Percentiles rank a stretch among this genome's conserved stretches.
Conservation (phyloP, 768 basidiomycete genomes). For the Collybia sordida region DNA sequence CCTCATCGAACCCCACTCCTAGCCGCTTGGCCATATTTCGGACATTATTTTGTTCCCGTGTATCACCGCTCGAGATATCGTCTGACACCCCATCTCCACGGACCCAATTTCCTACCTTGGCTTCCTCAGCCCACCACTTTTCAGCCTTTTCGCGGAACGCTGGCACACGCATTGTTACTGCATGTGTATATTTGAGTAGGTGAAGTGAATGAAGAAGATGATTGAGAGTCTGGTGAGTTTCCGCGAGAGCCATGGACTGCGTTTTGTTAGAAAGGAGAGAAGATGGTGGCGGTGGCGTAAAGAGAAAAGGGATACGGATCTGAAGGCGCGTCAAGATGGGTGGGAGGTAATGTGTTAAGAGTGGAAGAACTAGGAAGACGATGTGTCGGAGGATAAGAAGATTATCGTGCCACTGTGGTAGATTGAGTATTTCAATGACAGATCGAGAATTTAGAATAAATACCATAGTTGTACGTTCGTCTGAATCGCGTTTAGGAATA, state of each 20-base stretch:
- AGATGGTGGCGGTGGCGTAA: constrained; percentile 24
- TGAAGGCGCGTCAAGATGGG: constrained; percentile 9
- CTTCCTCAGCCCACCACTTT: constrained; percentile 60
- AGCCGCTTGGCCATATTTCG: constrained; percentile 43
- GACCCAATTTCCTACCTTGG: constrained; percentile 49
- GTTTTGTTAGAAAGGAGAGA: constrained; percentile 24
- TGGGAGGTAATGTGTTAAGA: constrained; percentile 44
- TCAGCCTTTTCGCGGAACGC: constrained; percentile 43
- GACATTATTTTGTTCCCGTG: constrained; percentile 30
- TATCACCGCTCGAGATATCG: constrained; percentile 26
- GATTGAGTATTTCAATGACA: not conserved
- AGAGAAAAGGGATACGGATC: constrained; percentile 28
- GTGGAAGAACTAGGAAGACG: constrained; percentile 59
- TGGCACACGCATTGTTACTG: constrained; percentile 55
- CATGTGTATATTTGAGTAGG: constrained; percentile 55
- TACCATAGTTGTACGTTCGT: constrained; percentile 31
- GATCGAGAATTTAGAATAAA: constrained; percentile 7
- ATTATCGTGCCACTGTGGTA: constrained; percentile 62
- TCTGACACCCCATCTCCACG: constrained; percentile 38
- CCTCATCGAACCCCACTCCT: constrained; percentile 39
- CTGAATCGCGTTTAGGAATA: constrained; percentile 33
- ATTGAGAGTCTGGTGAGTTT: constrained; percentile 32
- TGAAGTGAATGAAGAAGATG: constrained; percentile 47
- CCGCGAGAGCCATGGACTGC: constrained; percentile 14
- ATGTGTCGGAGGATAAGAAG: constrained; percentile 52